Base-by-base conservation (phyloP, 2,329 filamentous ascomycete species). In the Ceratocystis lukuohia region DNA sequence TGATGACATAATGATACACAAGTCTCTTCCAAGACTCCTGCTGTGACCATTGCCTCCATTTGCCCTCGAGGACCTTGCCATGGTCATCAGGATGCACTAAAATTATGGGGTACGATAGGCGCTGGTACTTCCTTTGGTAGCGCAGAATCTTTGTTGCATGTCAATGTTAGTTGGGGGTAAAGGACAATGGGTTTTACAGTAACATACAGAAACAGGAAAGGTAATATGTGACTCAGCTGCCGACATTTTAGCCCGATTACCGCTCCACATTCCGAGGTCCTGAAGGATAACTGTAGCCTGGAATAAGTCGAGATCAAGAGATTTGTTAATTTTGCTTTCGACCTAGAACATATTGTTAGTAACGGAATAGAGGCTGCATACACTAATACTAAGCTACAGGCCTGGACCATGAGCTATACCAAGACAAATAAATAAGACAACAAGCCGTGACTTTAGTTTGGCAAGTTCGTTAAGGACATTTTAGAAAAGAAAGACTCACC, bases 21-120 rank as follows among this genome's bases (percentile, higher is more conserved):
- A 91, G 80, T 45, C 82, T 80, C 72, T 88, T 88, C 76, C 83
- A 88, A 2, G 83, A 84, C 71, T 89, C 87, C 68, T 82, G 77
- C 61, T 83, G 78, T 15, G 82, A 79, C 87, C 87, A 90, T 28
- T 75, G 74, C 66, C 75, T 78, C 87, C 87, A 90, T 70, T 88
- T 89, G 2, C 77, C 75, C 67, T 88, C 80, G 0, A 91, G 74
- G 1, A 75, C 75, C 20, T 82, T 73, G 1, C 82, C 83, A 25
- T 82, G 76, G 66, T 88, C 86, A 0, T 80, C 78, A 0, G 78
- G 71, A n/a, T 75, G 72, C 1, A 84, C 80, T 0, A 76, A 72
- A 15, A 87, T 78, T 1, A 76, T 73, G 1, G 80, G 77, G 71
- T 84, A 86, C 2, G 77, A 77, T 15, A 79, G 80, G 25, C 80